Conservation (phyloP, 202 grass and related monocot species). For the Schoenoplectus tabernaemontani region DNA sequence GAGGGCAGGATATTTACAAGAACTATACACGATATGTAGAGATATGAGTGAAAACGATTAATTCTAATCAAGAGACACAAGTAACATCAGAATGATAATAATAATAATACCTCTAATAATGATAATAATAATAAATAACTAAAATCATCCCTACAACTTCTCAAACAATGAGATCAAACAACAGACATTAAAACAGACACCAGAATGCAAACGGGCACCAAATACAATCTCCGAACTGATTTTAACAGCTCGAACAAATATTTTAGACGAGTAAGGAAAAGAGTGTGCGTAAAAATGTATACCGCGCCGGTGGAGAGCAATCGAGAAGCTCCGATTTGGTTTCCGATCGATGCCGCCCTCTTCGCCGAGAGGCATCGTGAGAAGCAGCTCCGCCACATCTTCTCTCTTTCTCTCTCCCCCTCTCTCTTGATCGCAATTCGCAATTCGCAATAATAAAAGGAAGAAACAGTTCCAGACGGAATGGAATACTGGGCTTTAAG, state of each 20-base stretch:
- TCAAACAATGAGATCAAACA: slow-evolving; percentile 14
- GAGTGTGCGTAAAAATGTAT: slow-evolving; percentile 1
- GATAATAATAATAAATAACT: no score
- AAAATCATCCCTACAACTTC: not conserved
- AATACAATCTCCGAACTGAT: not conserved
- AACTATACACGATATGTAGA: not conserved
- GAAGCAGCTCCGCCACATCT: slow-evolving; percentile 83
- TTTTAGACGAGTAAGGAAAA: not conserved
- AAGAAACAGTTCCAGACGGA: not conserved
- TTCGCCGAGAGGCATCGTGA: slow-evolving; percentile 47
- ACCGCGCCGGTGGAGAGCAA: slow-evolving; percentile 58
- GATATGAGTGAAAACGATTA: not conserved
- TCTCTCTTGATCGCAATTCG: not conserved
- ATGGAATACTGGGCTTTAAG: slow-evolving; percentile 12
- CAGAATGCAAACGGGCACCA: not conserved
- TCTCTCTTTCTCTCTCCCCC: not conserved
- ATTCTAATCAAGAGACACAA: not conserved
- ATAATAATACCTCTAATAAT: no score
- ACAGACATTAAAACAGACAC: not conserved
- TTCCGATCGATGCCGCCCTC: slow-evolving; percentile 30
- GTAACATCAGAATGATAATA: not conserved
- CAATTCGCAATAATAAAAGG: not conserved
- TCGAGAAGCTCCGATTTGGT: slow-evolving; percentile 24
- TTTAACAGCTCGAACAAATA: not conserved
- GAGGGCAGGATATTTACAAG: not conserved